A percentile compares a stretch with the other conserved stretches of the same genome.
Conservation (phyloP, 129 eudicot species). For the Arctium lappa region DNA sequence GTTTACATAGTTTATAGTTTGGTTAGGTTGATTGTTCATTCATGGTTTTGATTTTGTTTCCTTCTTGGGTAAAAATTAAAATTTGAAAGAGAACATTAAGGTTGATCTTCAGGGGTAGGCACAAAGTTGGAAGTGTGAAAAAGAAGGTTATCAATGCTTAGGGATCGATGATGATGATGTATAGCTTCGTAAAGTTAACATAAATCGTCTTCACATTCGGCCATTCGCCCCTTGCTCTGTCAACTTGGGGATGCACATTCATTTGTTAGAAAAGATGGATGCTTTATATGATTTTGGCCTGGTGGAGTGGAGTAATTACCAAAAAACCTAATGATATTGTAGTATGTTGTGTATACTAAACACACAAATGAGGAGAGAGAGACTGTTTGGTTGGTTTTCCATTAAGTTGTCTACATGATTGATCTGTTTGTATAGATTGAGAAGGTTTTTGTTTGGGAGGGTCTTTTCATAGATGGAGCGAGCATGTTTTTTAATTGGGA, state of each 20-base stretch:
- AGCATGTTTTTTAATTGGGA: not conserved
- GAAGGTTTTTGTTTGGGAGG: not conserved
- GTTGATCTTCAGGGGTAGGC: slow-evolving; percentile 52
- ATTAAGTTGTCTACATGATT: not conserved
- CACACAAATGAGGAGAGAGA: slow-evolving; percentile 41
- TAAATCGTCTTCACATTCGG: slow-evolving; percentile 46
- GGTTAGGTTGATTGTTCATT: slow-evolving; percentile 12
- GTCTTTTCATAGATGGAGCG: not conserved
- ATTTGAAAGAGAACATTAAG: slow-evolving; percentile 50
- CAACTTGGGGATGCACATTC: slow-evolving; percentile 40
- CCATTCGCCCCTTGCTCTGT: slow-evolving; percentile 57
- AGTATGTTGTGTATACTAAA: slow-evolving; percentile 53
- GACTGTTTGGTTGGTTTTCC: not conserved
- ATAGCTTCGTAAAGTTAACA: slow-evolving; percentile 30
- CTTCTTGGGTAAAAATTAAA: slow-evolving; percentile 12
- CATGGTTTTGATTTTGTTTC: slow-evolving; percentile 29
- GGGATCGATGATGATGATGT: slow-evolving; percentile 5
- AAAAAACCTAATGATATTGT: slow-evolving; percentile 51
- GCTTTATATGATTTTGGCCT: slow-evolving; percentile 54
- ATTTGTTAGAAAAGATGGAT: slow-evolving; percentile 64
- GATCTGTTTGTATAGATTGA: not conserved
- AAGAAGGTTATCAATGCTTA: slow-evolving; percentile 17
- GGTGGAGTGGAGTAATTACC: slow-evolving; percentile 72
- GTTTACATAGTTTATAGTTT: not conserved
- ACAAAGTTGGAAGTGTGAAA: slow-evolving; percentile 53